Evolutionary conservation across 2,329 filamentous ascomycete species (phyloP).

Genomic region (Coniella vitis): DNA sequence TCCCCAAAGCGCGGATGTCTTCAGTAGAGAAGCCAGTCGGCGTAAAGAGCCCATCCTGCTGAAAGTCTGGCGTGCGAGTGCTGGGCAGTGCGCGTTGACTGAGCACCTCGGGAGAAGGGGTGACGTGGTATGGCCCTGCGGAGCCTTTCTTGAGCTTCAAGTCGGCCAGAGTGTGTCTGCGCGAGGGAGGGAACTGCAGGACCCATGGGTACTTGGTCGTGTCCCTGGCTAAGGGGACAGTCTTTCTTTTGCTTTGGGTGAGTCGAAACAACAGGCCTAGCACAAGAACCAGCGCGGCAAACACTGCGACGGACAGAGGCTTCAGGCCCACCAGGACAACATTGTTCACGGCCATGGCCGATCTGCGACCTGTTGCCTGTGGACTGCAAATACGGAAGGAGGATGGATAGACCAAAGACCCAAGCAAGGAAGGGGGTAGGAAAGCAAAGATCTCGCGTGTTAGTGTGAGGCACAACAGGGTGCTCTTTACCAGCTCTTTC

Average conservation of each 20-base stretch:
- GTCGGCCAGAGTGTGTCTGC: slow-evolving; percentile 6
- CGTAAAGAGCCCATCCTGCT: slow-evolving; percentile 19
- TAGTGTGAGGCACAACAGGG: no score
- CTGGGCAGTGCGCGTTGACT: slow-evolving; percentile 23
- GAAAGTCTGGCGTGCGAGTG: slow-evolving; percentile 12
- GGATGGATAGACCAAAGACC: no score
- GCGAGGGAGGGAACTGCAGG: slow-evolving; percentile 13
- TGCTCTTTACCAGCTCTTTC: no score
- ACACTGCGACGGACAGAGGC: not conserved
- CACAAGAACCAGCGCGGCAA: not conserved
- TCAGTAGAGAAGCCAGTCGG: slow-evolving; percentile 60
- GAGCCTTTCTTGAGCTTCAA: slow-evolving; percentile 9
- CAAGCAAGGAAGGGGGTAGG: no score
- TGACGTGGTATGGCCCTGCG: not conserved
- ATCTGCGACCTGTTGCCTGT: no score
- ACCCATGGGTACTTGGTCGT: slow-evolving; percentile 2
- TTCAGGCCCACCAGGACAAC: not conserved
- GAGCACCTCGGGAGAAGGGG: slow-evolving; percentile 6
- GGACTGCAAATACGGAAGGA: no score
- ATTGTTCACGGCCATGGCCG: no score
- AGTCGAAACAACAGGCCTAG: slow-evolving; percentile 3
- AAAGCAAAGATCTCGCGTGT: no score
- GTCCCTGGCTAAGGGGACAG: not conserved
- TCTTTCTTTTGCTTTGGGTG: not conserved
- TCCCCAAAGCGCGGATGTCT: slow-evolving; percentile 63